A percentile compares a stretch with the other conserved stretches of the same genome.
These are phyloP conservation scores for Clonostachys byssicola DNA, from an alignment of 2,329 filamentous ascomycete genomes.

Conservation along the genomic window DNA sequence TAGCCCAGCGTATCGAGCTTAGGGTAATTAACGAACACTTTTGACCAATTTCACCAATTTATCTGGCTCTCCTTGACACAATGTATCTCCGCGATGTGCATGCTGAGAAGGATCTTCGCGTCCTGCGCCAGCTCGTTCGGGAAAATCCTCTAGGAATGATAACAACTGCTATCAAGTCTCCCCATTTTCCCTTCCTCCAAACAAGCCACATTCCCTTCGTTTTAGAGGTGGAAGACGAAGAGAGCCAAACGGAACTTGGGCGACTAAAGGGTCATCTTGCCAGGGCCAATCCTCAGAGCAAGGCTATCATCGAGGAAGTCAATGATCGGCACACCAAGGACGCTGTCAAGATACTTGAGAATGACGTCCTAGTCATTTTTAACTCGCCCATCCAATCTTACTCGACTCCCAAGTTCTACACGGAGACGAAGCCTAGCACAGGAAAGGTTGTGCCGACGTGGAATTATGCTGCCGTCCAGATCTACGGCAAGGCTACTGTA, in stretches of 20 bases:
- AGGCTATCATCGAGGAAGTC: slow-evolving; percentile 50
- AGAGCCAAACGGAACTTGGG: slow-evolving; percentile 30
- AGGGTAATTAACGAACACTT: too few species aligned
- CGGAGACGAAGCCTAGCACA: slow-evolving; percentile 56
- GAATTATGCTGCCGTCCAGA: slow-evolving; percentile 65
- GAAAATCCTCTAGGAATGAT: slow-evolving; percentile 59
- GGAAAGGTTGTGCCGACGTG: slow-evolving; percentile 68
- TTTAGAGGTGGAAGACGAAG: slow-evolving; percentile 41
- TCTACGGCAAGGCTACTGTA: slow-evolving; percentile 52
- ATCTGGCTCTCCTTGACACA: neutral
- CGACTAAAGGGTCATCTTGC: slow-evolving; percentile 59
- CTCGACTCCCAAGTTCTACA: slow-evolving; percentile 66
- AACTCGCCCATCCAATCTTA: slow-evolving; percentile 56
- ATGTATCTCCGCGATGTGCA: slow-evolving; percentile 58
- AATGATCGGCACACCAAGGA: slow-evolving; percentile 7
- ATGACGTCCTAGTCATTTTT: slow-evolving; percentile 62
- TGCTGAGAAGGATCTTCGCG: slow-evolving; percentile 41
- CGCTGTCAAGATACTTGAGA: slow-evolving; percentile 22
- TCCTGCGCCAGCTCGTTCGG: slow-evolving; percentile 51
- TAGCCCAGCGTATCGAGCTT: too few species aligned
- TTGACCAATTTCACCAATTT: too few species aligned
- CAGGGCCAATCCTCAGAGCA: slow-evolving; percentile 58
- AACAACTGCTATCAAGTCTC: slow-evolving; percentile 55
- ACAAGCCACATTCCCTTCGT: slow-evolving; percentile 58
- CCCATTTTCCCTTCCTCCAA: slow-evolving; percentile 45